Evolutionary conservation across 1,284 basidiomycete genomes (phyloP), one percentile per base, ranked within the genome.

Genomic region (Rhizopogon parksii): DNA sequence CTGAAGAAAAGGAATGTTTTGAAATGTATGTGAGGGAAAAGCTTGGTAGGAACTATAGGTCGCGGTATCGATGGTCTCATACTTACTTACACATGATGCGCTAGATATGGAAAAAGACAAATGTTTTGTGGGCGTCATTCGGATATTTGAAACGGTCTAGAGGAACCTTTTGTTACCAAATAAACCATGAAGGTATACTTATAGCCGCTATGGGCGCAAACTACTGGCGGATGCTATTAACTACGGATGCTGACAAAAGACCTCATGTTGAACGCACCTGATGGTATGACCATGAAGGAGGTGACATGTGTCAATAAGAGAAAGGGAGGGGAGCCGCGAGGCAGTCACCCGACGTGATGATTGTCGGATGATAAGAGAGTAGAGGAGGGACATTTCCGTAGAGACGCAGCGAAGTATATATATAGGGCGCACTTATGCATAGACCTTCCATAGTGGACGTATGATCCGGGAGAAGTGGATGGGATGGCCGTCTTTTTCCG

Each of bases 401-500:
- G 30, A 32, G 30, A 32, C 30, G 30, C 30, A 32, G 11, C 30
- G 25, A 49, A 50, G 53, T 52, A 53, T 48, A 56, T 40, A 52
- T 40, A 47, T 53, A 51, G 30, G 35, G 37, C 39, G 56, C 50
- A 49, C 50, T 39, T 36, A 25, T 49, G 39, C 30, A 58, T 47
- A 47, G 24, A 42, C 38, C 36, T 43, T 54, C 47, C 52, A 53
- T 47, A 38, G 47, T 49, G 54, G 36, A 38, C 42, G 38, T 52
- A 65, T 66, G 63, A 65, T 67, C 65, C 65, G 63, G 60, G 49
- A 61, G 55, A 54, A 53, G 57, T 58, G 58, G 63, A 45, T 46
- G 42, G 54, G 52, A 40, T 58, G 55, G 59, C 52, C 46, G 49
- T 40, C 21, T 8, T 50, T 30, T 58, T 53, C 62, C 64, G 65